A percentile compares a stretch with the other conserved stretches of the same genome.
phyloP scores from a whole-genome alignment of 306 rosid species.

The Cajanus cajan region DNA sequence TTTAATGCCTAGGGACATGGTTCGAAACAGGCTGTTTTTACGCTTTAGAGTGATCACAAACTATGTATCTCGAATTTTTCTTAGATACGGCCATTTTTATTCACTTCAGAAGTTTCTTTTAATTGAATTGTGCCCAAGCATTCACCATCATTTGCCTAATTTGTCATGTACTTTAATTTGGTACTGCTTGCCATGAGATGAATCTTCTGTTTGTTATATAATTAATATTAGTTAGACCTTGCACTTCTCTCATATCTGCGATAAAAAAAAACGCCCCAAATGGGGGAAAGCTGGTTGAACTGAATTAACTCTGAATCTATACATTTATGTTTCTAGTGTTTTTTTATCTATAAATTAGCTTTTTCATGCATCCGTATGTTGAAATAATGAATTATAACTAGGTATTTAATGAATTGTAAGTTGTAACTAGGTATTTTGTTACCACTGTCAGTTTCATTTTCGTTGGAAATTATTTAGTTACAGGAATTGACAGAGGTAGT shows the following conservation, averaged over 20 bases:
- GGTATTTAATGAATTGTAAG: too few species aligned
- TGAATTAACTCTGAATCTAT: background rate
- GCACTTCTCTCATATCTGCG: background rate
- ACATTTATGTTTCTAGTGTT: background rate
- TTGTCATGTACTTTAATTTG: background rate
- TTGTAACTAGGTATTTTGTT: background rate
- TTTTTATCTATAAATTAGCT: background rate
- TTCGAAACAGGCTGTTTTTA: slow-evolving; percentile 46
- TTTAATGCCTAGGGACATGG: slow-evolving; percentile 53
- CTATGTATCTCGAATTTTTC: slow-evolving; percentile 50
- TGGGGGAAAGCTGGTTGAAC: background rate
- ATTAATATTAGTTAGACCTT: background rate
- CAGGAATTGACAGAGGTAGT: background rate
- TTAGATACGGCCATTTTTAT: slow-evolving; percentile 39
- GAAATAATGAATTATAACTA: background rate
- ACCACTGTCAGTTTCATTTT: background rate
- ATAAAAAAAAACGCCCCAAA: background rate
- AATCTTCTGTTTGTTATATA: background rate
- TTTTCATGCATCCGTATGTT: background rate
- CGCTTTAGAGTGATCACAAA: slow-evolving; percentile 44
- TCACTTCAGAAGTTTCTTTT: slow-evolving; percentile 32
- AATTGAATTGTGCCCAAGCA: slow-evolving; percentile 13
- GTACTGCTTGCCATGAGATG: background rate
- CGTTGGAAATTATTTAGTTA: background rate
- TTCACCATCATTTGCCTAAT: background rate